Evolutionary conservation across 2,329 filamentous ascomycete genomes (phyloP), one percentile per base, ranked within the genome.

Genomic region (Colletotrichum sp.): DNA sequence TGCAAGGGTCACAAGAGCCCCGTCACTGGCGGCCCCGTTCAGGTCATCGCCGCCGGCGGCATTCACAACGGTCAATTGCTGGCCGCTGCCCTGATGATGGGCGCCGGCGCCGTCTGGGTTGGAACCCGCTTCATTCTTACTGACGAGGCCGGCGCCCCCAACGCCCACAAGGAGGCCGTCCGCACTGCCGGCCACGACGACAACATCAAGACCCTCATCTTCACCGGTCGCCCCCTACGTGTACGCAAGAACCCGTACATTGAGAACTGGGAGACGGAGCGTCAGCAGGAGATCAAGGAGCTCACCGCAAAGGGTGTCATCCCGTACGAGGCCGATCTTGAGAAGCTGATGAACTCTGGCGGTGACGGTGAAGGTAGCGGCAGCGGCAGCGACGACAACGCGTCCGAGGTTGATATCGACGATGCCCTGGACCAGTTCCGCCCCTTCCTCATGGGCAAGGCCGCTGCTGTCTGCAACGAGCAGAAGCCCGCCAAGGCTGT

Each of bases 131-230:
- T 99, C 89, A 94, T 99, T 80, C 92, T 99, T 77, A 93, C 93
- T 72, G 95, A 98, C 80, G 97, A 99, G 90, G 97, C 97, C 72
- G 96, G 97, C 82, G 97, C 97, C 13, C 95, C 97, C 80, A 93
- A 95, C 86, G 92, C 95, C 63, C 96, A 99, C 90, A 97, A 99
- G 89, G 96, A 99, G 84, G 95, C 96, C 77, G 97, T 99, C 80
- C 92, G 93, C 82, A 98, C 96, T 59, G 92, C 97, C 68, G 92
- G 95, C 80, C 98, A 97, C 85, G 96, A 99, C 86, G 97, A 99
- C 87, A 99, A 98, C 83, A 89, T 99, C 84, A 95, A 95, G 84
- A 99, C 97, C 66, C 95, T 99, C 85, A 99, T 99, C 88, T 99
- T 99, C 91, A 99, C 97, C 73, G 97, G 97, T 72, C 95, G 97